A percentile compares a stretch with the other conserved stretches of the same genome.
phyloP scores from a whole-genome alignment of 2,329 filamentous ascomycete species.

The Pseudogymnoascus sp. region DNA sequence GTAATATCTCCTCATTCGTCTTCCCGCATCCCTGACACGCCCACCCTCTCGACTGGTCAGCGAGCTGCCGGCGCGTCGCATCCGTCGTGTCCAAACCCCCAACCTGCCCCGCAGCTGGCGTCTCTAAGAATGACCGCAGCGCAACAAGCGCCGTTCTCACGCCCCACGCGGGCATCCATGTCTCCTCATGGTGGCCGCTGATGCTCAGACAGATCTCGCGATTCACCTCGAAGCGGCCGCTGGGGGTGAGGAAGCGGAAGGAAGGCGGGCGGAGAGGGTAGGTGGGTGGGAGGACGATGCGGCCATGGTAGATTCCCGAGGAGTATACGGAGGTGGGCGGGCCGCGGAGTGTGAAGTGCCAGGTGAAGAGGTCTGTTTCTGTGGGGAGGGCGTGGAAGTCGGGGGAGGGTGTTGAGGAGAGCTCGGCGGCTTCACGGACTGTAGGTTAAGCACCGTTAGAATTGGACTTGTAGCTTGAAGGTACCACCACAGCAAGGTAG shows the following conservation, averaged over 20 bases:
- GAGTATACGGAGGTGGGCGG: conserved; percentile 72
- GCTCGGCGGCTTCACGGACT: conserved; percentile 88
- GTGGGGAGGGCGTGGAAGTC: conserved; percentile 76
- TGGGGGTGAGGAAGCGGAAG: conserved; percentile 93
- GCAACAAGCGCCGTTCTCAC: conserved; percentile 78
- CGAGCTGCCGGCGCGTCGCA: conserved; percentile 59
- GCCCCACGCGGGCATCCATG: conserved; percentile 98
- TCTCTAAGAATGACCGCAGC: conserved; percentile 88
- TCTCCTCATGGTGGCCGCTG: conserved; percentile 92
- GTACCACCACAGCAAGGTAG: conserved; percentile 18
- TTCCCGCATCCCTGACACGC: conserved; percentile 62
- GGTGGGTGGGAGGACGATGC: conserved; percentile 79
- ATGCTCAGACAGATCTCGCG: conserved; percentile 95
- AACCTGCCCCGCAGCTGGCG: conserved; percentile 76
- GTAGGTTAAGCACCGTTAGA: conserved; percentile 3
- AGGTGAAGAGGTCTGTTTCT: conserved; percentile 85
- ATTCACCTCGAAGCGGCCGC: conserved; percentile 90
- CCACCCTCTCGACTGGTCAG: conserved; percentile 57
- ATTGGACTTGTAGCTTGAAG: conserved; percentile 23
- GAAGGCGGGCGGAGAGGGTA: conserved; percentile 88
- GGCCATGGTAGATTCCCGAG: conserved; percentile 85
- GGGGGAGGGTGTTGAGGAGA: conserved; percentile 68
- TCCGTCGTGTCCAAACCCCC: conserved; percentile 76
- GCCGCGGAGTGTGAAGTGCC: conserved; percentile 96
- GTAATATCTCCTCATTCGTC: conserved; percentile 66